Percentiles rank a stretch among this genome's conserved stretches.
Conservation (phyloP, 2,329 filamentous ascomycete genomes). For the Microdochium nivale region DNA sequence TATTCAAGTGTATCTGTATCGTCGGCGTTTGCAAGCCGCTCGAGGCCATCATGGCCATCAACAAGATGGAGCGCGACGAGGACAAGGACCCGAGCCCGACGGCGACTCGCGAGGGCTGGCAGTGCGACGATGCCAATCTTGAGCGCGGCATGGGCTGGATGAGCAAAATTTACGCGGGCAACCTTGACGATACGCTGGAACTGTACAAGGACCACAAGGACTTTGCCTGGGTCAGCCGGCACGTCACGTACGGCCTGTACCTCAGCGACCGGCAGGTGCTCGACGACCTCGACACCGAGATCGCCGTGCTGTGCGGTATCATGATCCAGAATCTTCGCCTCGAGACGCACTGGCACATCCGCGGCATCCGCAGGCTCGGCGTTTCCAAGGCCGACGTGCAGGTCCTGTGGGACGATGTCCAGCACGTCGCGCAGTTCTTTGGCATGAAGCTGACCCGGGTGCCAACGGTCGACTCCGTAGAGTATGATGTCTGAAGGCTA, state of each 20-base stretch:
- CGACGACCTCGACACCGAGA: conserved; percentile 43
- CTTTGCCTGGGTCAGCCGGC: conserved; percentile 39
- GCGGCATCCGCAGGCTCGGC: conserved; percentile 38
- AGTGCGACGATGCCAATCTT: conserved; percentile 45
- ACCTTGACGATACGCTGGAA: conserved; percentile 25
- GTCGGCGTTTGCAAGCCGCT: conserved; percentile 56
- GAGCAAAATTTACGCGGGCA: conserved; percentile 44
- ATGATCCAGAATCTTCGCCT: conserved; percentile 47
- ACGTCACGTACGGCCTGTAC: conserved; percentile 52
- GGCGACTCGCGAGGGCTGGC: conserved; percentile 45
- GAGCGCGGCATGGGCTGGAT: conserved; percentile 47
- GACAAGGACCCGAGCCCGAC: conserved; percentile 44
- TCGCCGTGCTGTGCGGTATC: conserved; percentile 44
- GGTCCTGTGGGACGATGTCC: conserved; percentile 13
- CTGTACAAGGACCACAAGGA: conserved; percentile 27
- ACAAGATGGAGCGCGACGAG: conserved; percentile 36
- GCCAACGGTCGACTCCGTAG: conserved; percentile 17
- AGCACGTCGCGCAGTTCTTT: conserved; percentile 11
- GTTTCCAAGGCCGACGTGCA: conserved; percentile 34
- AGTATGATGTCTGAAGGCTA: conserved; percentile 13
- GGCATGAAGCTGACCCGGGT: conserved; percentile 13
- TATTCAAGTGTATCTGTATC: conserved; percentile 49
- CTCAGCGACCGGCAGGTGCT: conserved; percentile 47
- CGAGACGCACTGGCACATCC: conserved; percentile 47
- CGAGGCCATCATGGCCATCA: conserved; percentile 49